Percentiles rank a stretch among this genome's conserved stretches.
These are phyloP conservation scores for Xerocomus spinulosus DNA, from an alignment of 768 basidiomycete species.

Conservation along the genomic window DNA sequence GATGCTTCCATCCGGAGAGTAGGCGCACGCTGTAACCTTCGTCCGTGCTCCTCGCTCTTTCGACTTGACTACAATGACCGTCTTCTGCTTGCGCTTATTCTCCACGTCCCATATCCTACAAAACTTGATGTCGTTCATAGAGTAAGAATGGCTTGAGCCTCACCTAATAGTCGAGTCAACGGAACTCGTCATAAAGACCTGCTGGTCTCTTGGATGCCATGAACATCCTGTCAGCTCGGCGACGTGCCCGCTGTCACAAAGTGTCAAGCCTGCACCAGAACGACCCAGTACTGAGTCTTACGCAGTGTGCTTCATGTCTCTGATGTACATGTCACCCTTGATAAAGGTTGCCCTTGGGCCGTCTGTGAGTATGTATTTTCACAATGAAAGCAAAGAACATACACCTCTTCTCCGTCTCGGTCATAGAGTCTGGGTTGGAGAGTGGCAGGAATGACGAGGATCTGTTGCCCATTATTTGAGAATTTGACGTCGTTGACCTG, in stretches of 20 bases:
- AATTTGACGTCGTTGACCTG: constrained; percentile 91
- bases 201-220: constrained; percentile 88
- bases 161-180: constrained; percentile 94
- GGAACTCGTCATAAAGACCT: constrained; percentile 88
- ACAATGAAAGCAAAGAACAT: constrained; percentile 32
- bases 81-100: constrained; percentile 90
- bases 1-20: constrained; percentile 83
- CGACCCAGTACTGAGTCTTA: constrained; percentile 38
- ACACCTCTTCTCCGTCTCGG: constrained; percentile 92
- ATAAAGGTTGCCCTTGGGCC: constrained; percentile 67
- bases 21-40: constrained; percentile 82
- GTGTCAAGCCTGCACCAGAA: constrained; percentile 7
- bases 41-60: constrained; percentile 94
- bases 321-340: constrained; percentile 97
- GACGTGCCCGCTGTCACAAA: constrained; percentile 75
- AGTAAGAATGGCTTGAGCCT: constrained; percentile 12
- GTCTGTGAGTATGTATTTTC: constrained; percentile 43
- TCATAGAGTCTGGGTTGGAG: constrained; percentile 85
- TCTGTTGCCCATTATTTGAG: constrained; percentile 79
- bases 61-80: constrained; percentile 93
- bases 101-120: constrained; percentile 91
- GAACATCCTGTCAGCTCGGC: constrained; percentile 83
- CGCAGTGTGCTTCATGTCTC: constrained; percentile 99
- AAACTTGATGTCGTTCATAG: constrained; percentile 3
- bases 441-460: constrained; percentile 86